Percentiles rank a stretch among this genome's conserved stretches.
phyloP scores from a whole-genome alignment of 257 asterid genomes.

The Dorcoceras hygrometricum region DNA sequence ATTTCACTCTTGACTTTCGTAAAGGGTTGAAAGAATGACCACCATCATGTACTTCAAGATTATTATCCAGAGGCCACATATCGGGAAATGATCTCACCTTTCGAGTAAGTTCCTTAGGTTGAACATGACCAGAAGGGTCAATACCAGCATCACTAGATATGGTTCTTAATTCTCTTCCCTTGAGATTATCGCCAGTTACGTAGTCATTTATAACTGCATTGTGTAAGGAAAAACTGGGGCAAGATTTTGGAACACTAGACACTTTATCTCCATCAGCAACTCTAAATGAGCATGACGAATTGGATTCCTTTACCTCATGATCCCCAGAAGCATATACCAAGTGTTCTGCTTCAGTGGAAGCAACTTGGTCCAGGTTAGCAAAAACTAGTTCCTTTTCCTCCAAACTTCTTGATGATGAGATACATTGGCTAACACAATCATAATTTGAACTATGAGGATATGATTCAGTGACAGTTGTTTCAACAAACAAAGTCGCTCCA shows the following conservation, averaged over 20 bases:
- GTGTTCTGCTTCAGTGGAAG: conserved; percentile 18
- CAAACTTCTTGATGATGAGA: conserved; percentile 36
- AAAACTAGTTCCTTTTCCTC: conserved; percentile 56
- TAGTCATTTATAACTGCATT: conserved; percentile 35
- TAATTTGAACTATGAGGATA: conserved; percentile 27
- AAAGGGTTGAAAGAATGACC: conserved; percentile 17
- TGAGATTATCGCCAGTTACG: conserved; percentile 26
- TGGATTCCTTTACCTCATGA: conserved; percentile 26
- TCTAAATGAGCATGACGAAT: conserved; percentile 23
- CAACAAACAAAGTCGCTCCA: conserved; percentile 23
- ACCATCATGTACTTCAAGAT: conserved; percentile 26
- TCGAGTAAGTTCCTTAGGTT: conserved; percentile 35
- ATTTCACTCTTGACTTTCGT: conserved; percentile 10
- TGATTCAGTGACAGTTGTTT: conserved; percentile 34
- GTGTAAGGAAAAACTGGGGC: conserved; percentile 30
- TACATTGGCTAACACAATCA: conserved; percentile 19
- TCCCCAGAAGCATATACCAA: conserved; percentile 24
- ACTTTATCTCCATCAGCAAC: conserved; percentile 27
- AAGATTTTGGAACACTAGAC: conserved; percentile 27
- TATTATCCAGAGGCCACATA: conserved; percentile 34
- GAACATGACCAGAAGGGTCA: conserved; percentile 30
- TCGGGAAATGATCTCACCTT: conserved; percentile 66
- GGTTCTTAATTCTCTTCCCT: conserved; percentile 36
- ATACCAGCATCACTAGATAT: conserved; percentile 47
- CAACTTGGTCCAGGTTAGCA: conserved; percentile 53